A percentile compares a stretch with the other conserved stretches of the same genome.
Conservation (phyloP, 1,284 basidiomycete genomes). For the Cryptococcus jaspeensis region DNA sequence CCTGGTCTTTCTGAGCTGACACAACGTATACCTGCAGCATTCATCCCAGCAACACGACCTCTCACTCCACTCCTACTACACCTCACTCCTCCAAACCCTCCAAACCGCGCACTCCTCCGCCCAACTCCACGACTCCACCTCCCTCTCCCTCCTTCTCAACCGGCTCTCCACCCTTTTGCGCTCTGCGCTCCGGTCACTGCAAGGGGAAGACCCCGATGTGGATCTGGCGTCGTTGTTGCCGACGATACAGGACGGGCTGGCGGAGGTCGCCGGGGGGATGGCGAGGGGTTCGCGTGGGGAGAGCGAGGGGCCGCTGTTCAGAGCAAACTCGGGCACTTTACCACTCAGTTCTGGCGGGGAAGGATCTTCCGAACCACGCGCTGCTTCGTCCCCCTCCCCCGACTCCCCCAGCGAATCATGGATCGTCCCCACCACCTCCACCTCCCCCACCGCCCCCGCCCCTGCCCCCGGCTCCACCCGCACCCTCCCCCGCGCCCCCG, state of each 20-base stretch:
- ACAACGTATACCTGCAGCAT: conserved; percentile 56
- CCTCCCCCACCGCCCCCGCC: conserved; percentile 9
- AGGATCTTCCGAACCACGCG: neutral
- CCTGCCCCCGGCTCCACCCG: conserved; percentile 2
- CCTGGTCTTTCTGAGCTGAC: conserved; percentile 4
- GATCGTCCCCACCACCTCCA: conserved; percentile 5
- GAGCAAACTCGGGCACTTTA: no score
- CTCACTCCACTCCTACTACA: conserved; percentile 86
- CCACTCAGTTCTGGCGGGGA: no score
- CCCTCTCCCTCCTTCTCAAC: conserved; percentile 66
- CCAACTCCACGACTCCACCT: conserved; percentile 62
- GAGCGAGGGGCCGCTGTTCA: neutral
- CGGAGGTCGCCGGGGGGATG: neutral
- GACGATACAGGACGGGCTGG: neutral
- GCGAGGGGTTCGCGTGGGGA: neutral
- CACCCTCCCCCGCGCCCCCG: conserved; percentile 18
- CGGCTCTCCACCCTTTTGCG: conserved; percentile 71
- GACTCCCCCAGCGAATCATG: neutral
- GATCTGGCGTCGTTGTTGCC: conserved; percentile 16
- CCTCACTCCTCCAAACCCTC: conserved; percentile 71
- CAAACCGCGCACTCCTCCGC: conserved; percentile 64
- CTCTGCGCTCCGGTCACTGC: conserved; percentile 67
- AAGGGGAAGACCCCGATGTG: conserved; percentile 61
- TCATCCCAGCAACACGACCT: conserved; percentile 90
- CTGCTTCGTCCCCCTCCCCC: conserved; percentile 2